These are phyloP conservation scores for Acorus calamus DNA, from an alignment of 106 monocot genomes.

Conservation along the genomic window DNA sequence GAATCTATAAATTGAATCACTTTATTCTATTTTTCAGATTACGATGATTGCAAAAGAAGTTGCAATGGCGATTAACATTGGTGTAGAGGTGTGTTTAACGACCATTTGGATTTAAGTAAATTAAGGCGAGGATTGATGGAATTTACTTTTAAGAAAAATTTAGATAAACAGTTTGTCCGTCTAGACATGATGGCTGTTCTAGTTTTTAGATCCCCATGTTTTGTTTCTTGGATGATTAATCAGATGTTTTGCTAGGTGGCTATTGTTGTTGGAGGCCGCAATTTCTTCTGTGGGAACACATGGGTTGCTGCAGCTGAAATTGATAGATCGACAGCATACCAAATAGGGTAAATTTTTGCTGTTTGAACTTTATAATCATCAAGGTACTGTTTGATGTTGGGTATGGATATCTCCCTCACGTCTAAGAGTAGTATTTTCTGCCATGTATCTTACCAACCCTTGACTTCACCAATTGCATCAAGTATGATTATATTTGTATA, in stretches of 20 bases:
- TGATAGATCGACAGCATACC: slow-evolving; percentile 77
- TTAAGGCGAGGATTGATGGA: no score
- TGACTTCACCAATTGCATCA: no score
- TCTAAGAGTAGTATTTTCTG: no score
- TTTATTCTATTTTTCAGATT: slow-evolving; percentile 34
- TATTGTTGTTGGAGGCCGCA: slow-evolving; percentile 90
- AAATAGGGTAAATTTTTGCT: slow-evolving; percentile 55
- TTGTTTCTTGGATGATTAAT: slow-evolving; percentile 1
- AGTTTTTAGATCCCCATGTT: neutral
- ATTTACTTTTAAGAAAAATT: no score
- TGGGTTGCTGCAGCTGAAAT: slow-evolving; percentile 72
- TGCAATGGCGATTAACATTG: slow-evolving; percentile 57
- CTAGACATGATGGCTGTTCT: no score
- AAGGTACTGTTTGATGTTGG: no score
- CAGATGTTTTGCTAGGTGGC: slow-evolving; percentile 46
- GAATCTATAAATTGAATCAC: no score
- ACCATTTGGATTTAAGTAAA: no score
- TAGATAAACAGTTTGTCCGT: no score
- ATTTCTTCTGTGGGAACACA: slow-evolving; percentile 83
- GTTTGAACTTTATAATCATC: neutral
- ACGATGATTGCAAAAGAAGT: slow-evolving; percentile 85
- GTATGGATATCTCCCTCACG: no score
- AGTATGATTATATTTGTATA: no score
- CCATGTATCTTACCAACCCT: no score
- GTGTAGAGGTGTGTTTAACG: slow-evolving; percentile 54